phyloP scores from a whole-genome alignment of 305 asterid genomes.

The Petunia hybrid region DNA sequence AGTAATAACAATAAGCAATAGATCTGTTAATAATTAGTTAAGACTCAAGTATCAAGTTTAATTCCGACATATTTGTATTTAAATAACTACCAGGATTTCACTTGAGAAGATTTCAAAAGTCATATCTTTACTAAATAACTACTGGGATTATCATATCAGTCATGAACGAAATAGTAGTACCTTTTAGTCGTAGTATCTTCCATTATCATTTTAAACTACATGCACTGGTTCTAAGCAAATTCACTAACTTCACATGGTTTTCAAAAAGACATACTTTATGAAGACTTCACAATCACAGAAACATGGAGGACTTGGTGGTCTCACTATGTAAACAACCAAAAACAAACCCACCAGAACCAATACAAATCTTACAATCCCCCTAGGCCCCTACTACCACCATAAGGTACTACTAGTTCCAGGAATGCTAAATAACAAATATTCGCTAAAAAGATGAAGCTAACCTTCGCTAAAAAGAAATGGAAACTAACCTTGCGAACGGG shows the following conservation, averaged over 20 bases:
- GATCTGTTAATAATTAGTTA: too few relatives aligned
- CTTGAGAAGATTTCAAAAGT: too few relatives aligned
- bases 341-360: conserved; percentile 36
- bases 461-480: too few relatives aligned
- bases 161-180: background rate
- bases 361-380: conserved; percentile 35
- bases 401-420: too few relatives aligned
- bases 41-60: too few relatives aligned
- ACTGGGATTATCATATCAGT: background rate
- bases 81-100: too few relatives aligned
- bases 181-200: background rate
- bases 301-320: conserved; percentile 44
- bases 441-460: too few relatives aligned
- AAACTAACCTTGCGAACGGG: too few relatives aligned
- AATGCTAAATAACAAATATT: too few relatives aligned
- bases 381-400: background rate
- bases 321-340: conserved; percentile 32
- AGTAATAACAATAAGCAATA: too few relatives aligned
- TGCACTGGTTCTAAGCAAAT: background rate
- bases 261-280: background rate
- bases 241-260: background rate
- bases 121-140: too few relatives aligned
- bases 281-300: conserved; percentile 46
- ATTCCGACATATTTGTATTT: too few relatives aligned
- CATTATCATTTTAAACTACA: background rate